These are phyloP conservation scores for Quercus suber DNA, from an alignment of 306 rosid genomes.

Conservation along the genomic window DNA sequence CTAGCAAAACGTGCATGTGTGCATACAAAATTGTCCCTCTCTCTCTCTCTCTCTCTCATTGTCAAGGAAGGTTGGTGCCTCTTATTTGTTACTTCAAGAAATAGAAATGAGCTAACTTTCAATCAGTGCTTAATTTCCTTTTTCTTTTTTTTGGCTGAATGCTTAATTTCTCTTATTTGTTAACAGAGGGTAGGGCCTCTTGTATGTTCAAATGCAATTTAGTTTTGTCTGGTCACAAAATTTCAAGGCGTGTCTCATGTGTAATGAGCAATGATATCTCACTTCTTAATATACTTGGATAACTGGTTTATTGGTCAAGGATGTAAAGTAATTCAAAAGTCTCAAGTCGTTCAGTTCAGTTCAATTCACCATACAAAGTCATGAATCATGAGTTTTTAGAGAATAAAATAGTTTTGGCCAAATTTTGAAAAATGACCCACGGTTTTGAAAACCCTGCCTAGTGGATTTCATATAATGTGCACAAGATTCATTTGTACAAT, in stretches of 20 bases:
- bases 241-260: constrained; percentile 13
- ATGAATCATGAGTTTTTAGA: too few species aligned
- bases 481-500: too few species aligned
- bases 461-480: neutral
- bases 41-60: neutral
- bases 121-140: neutral
- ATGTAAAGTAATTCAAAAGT: too few species aligned
- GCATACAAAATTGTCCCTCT: too few species aligned
- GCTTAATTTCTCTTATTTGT: neutral
- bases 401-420: too few species aligned
- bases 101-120: constrained; percentile 14
- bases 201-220: too few species aligned
- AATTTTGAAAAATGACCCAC: neutral
- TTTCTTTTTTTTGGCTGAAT: too few species aligned
- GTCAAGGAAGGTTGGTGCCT: neutral
- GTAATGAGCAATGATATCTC: neutral
- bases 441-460: neutral
- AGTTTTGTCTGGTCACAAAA: neutral
- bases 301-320: too few species aligned
- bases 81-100: constrained; percentile 23
- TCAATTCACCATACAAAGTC: too few species aligned
- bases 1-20: neutral
- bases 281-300: too few species aligned
- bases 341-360: too few species aligned
- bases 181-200: neutral